Conservation (phyloP, 192 early-diverging fungal genomes). For the Coemansia javaensis region DNA sequence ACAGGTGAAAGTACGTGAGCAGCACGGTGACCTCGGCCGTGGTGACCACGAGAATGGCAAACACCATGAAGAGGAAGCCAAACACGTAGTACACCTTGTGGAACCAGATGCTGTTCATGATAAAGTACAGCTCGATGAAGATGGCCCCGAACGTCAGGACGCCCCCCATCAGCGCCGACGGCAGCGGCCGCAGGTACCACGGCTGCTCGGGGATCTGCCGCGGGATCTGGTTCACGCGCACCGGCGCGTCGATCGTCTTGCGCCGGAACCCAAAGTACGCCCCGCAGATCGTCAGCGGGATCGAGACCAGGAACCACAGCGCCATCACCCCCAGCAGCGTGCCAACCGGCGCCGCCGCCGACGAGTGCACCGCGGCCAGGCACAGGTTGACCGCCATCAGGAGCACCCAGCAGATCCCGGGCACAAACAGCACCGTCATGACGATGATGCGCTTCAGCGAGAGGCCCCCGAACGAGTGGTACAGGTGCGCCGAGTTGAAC, state of each 20-base stretch:
- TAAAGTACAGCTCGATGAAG: slow-evolving; percentile 96
- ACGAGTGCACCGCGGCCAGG: slow-evolving; percentile 72
- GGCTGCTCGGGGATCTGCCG: slow-evolving; percentile 87
- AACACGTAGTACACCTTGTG: slow-evolving; percentile 91
- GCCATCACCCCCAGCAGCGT: slow-evolving; percentile 76
- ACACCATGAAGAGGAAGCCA: slow-evolving; percentile 87
- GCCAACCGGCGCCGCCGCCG: slow-evolving; percentile 82
- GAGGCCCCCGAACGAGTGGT: slow-evolving; percentile 91
- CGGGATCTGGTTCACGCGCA: slow-evolving; percentile 89
- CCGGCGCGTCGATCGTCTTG: slow-evolving; percentile 66
- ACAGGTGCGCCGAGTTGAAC: slow-evolving; percentile 80
- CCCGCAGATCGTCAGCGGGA: slow-evolving; percentile 79
- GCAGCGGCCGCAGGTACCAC: slow-evolving; percentile 69
- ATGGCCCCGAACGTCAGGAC: slow-evolving; percentile 89
- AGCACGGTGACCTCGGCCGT: slow-evolving; percentile 83
- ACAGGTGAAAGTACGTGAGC: slow-evolving; percentile 86
- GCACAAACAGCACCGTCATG: slow-evolving; percentile 77
- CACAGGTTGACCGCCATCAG: slow-evolving; percentile 79
- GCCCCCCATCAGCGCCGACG: slow-evolving; percentile 74
- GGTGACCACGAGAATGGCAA: slow-evolving; percentile 76
- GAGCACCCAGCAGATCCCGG: slow-evolving; percentile 55
- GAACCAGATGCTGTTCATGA: slow-evolving; percentile 92
- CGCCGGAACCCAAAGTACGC: slow-evolving; percentile 65
- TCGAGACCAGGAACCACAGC: slow-evolving; percentile 80
- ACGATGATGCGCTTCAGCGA: slow-evolving; percentile 81